Base-by-base conservation (phyloP, 176 grass and related monocot species). In the Oryza punctata region DNA sequence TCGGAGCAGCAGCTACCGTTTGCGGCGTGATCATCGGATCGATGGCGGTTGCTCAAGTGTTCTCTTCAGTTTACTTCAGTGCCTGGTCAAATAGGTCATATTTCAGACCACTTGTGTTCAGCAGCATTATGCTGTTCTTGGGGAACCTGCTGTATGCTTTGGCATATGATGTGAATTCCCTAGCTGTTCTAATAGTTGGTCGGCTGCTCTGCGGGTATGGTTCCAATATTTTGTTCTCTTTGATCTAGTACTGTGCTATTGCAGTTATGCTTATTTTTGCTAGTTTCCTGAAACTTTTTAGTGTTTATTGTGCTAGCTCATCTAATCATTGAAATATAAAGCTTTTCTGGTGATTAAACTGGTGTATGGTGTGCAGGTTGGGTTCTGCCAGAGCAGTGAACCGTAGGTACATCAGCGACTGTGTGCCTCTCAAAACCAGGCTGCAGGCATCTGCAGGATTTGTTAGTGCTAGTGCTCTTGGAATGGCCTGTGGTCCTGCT, bases 1-100 rank as follows among this genome's bases (percentile, higher is more conserved):
- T 98, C n/a, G 96, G 96, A 0, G 96, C 96, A 45, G 93, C 96
- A n/a, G 89, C 96, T 3, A 98, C 96, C 30, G 96, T 93, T 40
- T 98, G 96, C 13, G 96, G 96, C 84, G 89, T 98, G 12, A 95
- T 98, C 61, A 95, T 98, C 12, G 96, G 96, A 63, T 95, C 96
- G 0, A 98, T 98, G 96, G 96, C 96, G 35, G 89, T 98, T 69
- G 96, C 96, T 35, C 96, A 98, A 77, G 78, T 95, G 59, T 98
- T 98, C 83, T 98, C 96, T n/a, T 98, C 96, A n/a, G 92, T 98
- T 73, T 98, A 98, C 66, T 95, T 98, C 37, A 98, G 96, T 87
- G 87, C 93, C 82, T 98, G 96, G 96, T 93, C 92, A 19, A 98
- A 98, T 46, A 95, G 69, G 43, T 95, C 92, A 2, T 98, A 98